Conservation (phyloP, 352 stramenopile species). For the Plasmopara viticola region DNA sequence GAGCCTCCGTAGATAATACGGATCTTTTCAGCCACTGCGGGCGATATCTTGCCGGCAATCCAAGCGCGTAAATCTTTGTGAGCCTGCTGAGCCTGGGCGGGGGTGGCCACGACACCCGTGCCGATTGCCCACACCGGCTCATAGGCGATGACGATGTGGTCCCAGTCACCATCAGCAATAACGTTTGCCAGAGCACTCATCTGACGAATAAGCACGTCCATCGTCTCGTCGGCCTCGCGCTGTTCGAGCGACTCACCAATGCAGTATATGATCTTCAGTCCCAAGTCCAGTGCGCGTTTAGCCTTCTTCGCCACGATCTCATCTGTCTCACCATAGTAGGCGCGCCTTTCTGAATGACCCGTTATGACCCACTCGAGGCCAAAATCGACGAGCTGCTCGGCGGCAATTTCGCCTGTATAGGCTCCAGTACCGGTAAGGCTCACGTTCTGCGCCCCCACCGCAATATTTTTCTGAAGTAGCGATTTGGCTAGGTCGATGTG, state of each 20-base stretch:
- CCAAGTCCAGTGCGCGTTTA: slow-evolving; percentile 72
- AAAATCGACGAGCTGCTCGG: slow-evolving; percentile 83
- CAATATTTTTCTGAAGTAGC: slow-evolving; percentile 59
- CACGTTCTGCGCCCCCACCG: slow-evolving; percentile 74
- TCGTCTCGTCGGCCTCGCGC: slow-evolving; percentile 76
- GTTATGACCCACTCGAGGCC: slow-evolving; percentile 60
- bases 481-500: slow-evolving; percentile 47
- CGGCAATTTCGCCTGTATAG: slow-evolving; percentile 89
- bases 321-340: slow-evolving; percentile 83
- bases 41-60: slow-evolving; percentile 48
- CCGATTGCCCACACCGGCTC: slow-evolving; percentile 95
- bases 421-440: slow-evolving; percentile 84
- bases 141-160: slow-evolving; percentile 89
- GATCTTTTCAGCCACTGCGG: slow-evolving; percentile 44
- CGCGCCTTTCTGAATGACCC: slow-evolving; percentile 85
- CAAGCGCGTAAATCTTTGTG: slow-evolving; percentile 77
- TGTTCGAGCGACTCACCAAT: slow-evolving; percentile 91
- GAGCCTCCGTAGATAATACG: slow-evolving; percentile 87
- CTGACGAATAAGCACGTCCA: slow-evolving; percentile 89
- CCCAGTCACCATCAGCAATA: slow-evolving; percentile 67
- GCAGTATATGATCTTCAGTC: slow-evolving; percentile 91
- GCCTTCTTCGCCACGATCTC: slow-evolving; percentile 89
- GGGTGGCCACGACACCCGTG: slow-evolving; percentile 90
- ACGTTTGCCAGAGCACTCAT: slow-evolving; percentile 84
- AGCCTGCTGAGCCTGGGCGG: slow-evolving; percentile 88